These are phyloP conservation scores for Urochloa ruziziensis DNA, from an alignment of 176 grass and related monocot species.

Conservation along the genomic window DNA sequence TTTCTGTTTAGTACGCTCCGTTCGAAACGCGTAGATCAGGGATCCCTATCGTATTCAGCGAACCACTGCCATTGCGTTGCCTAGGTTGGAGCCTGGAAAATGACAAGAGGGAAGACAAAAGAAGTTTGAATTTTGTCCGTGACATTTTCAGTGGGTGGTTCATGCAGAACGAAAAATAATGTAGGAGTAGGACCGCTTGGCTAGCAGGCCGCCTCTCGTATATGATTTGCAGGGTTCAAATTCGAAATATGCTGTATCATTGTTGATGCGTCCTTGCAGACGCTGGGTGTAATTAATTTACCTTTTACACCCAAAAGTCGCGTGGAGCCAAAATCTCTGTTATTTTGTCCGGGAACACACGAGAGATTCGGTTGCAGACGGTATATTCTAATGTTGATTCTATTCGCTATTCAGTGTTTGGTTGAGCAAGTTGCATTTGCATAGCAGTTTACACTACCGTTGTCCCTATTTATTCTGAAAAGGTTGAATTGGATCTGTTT, in stretches of 20 bases:
- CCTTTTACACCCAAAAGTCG: no score
- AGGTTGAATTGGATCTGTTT: neutral
- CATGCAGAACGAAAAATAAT: neutral
- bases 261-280: neutral
- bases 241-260: neutral
- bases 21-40: neutral
- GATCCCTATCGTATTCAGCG: neutral
- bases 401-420: neutral
- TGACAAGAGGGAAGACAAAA: neutral
- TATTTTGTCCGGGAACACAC: no score
- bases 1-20: no score
- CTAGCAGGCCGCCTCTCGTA: neutral
- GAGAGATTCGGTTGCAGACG: neutral
- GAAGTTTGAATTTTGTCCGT: neutral
- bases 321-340: no score
- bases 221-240: neutral
- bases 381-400: constrained; percentile 7
- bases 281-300: neutral
- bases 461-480: neutral
- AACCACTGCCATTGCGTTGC: neutral
- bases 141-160: neutral
- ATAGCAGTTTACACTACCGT: neutral
- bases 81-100: neutral
- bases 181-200: neutral
- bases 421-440: neutral